Evolutionary conservation across 1,284 basidiomycete genomes (phyloP).

Genomic region (Austroboletus olivaceoglutinosus): DNA sequence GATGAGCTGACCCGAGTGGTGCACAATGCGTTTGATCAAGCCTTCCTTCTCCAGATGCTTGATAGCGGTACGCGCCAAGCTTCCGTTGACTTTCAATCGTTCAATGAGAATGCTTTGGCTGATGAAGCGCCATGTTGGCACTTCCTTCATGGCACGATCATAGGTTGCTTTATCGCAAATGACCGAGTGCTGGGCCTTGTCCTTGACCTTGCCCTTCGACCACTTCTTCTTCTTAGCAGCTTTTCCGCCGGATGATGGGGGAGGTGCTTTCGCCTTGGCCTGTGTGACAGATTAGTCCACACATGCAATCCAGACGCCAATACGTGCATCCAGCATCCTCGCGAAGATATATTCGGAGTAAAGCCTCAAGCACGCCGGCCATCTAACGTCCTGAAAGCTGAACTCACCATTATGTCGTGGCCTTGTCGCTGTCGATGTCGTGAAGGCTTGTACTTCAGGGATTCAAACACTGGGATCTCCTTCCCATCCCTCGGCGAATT

Average conservation of each 20-base stretch:
- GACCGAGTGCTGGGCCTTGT: constrained; percentile 96
- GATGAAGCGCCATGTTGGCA: constrained; percentile 99
- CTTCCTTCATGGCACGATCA: constrained; percentile 99
- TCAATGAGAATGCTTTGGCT: constrained; percentile 97
- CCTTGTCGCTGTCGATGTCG: constrained; percentile 27
- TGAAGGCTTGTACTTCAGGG: constrained; percentile 1
- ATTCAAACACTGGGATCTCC: no score
- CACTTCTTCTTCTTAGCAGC: constrained; percentile 99
- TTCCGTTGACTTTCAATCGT: constrained; percentile 95
- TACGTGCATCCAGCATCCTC: constrained; percentile 20
- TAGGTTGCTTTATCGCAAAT: constrained; percentile 87
- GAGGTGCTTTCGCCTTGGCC: constrained; percentile 69
- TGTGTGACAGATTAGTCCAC: constrained; percentile 33
- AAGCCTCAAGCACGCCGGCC: not conserved
- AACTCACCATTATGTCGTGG: constrained; percentile 34
- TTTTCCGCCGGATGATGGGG: constrained; percentile 72
- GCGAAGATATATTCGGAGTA: not conserved
- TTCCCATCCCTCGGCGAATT: constrained; percentile 13
- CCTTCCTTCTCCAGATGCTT: constrained; percentile 93
- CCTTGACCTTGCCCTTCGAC: constrained; percentile 99
- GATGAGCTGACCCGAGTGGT: constrained; percentile 92
- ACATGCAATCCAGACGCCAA: constrained; percentile 18
- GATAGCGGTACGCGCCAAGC: constrained; percentile 92
- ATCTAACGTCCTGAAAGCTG: not conserved
- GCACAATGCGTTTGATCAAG: constrained; percentile 94